Evolutionary conservation across 108 stramenopile species (phyloP).

Genomic region (Skeletonema potamos): DNA sequence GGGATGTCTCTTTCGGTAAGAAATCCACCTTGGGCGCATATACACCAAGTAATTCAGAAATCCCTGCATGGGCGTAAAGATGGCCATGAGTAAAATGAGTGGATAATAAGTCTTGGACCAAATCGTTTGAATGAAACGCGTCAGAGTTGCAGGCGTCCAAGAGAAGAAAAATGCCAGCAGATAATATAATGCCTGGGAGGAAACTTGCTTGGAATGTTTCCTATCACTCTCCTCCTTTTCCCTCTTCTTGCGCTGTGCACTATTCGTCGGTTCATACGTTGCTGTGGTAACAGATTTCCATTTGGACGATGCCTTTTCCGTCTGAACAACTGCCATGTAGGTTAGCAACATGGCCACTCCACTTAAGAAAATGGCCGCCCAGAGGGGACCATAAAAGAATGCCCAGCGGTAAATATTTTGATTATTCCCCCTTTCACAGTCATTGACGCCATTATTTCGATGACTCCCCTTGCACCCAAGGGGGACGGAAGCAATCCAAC

Average conservation of each 20-base stretch:
- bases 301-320: constrained; percentile 9
- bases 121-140: constrained; percentile 7
- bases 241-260: not conserved
- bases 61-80: constrained; percentile 35
- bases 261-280: not conserved
- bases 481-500: constrained; percentile 59
- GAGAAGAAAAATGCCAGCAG: constrained; percentile 36
- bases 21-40: not conserved
- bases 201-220: constrained; percentile 6
- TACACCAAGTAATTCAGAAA: constrained; percentile 35
- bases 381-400: constrained; percentile 30
- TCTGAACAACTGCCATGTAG: not conserved
- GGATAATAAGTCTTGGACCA: not conserved
- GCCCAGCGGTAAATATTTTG: constrained; percentile 37
- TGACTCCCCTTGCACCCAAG: constrained; percentile 13
- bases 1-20: not conserved
- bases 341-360: not conserved
- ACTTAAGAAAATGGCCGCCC: constrained; percentile 8
- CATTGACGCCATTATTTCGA: not conserved
- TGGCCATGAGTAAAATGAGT: constrained; percentile 7
- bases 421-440: constrained; percentile 51
- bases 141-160: constrained; percentile 29
- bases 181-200: constrained; percentile 26
- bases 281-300: not conserved
- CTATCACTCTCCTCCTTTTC: not conserved